Conservation (phyloP, 345 rosid species). For the Lepidium africanum region DNA sequence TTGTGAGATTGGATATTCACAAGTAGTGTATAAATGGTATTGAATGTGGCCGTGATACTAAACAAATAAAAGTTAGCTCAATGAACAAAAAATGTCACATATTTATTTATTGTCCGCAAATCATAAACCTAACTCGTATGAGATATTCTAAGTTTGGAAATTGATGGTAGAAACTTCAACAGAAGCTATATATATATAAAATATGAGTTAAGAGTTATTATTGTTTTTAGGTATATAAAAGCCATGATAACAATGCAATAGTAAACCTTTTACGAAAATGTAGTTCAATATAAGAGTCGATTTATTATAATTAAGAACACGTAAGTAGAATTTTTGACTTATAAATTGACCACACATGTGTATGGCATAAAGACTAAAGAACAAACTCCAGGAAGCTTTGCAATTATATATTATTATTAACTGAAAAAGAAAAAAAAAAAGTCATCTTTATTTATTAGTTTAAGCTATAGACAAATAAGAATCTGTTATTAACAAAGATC, state of each 20-base stretch:
- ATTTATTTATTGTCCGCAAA: too few species aligned
- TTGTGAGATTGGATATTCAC: too few species aligned
- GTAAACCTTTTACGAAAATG: background rate
- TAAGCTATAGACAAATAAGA: background rate
- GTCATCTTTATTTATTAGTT: background rate
- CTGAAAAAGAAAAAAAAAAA: too few species aligned
- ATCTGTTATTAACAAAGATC: background rate
- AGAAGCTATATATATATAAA: too few species aligned
- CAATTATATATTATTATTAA: background rate
- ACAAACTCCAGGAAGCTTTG: background rate
- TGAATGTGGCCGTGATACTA: too few species aligned
- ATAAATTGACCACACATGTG: background rate
- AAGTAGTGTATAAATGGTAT: too few species aligned
- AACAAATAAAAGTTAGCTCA: too few species aligned
- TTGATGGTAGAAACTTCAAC: too few species aligned
- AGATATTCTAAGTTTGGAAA: too few species aligned
- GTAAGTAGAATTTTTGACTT: background rate
- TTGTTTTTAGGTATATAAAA: background rate
- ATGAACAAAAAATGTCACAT: too few species aligned
- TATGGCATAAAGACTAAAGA: background rate
- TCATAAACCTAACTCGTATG: too few species aligned
- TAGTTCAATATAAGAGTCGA: background rate
- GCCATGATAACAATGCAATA: background rate
- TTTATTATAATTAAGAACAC: background rate
- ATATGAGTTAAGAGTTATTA: too few species aligned